Evolutionary conservation across 1,139 yeast genomes (phyloP), one percentile per base, ranked within the genome.

Genomic region (Tardiomyces blankii): DNA sequence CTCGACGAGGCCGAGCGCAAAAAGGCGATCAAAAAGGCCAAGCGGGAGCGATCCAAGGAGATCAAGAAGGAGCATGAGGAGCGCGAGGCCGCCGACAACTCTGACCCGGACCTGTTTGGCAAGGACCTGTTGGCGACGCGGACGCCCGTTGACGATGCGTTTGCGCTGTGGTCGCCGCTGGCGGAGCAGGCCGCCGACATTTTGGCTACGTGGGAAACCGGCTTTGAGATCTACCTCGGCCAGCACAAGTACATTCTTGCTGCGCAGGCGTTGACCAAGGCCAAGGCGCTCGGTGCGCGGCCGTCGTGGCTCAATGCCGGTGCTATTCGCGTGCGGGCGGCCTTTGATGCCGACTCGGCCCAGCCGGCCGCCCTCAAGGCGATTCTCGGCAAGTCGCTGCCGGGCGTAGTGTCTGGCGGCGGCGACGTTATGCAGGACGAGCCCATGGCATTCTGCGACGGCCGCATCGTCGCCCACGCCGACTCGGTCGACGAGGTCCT

Each of bases 211-310:
- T 65, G 67, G 61, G 60, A 67, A 42, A 56, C 73, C n/a, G 74
- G 68, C 9, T 73, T 68, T 53, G 68, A 68, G 42, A 59, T 70
- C 28, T 70, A 73, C 46, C 63, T 69, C 46, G 62, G 67, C 18
- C 64, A 64, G 44, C 67, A 70, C 41, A 74, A 75, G 58, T 61
- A 70, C 49, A 75, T 74, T 2, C 56, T 73, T 41, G 75, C 77
- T 18, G 55, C 70, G 3, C 68, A 67, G 39, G 67, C 75, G 0
- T 55, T 74, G 46, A 60, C 61, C 38, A 73, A 72, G 53, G 67
- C 66, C 40, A 56, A 55, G 50, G 54, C 49, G 21, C 48, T 51
- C 39, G 68, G 66, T 4, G 62, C 63, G 4, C 41, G 56, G 4
- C 47, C 46, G 8, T 51, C 57, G 14, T 58, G 62, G 61, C 41